Evolutionary conservation across 352 stramenopile species (phyloP), one percentile per base, ranked within the genome.

Genomic region (Nothophytophthora sp.): DNA sequence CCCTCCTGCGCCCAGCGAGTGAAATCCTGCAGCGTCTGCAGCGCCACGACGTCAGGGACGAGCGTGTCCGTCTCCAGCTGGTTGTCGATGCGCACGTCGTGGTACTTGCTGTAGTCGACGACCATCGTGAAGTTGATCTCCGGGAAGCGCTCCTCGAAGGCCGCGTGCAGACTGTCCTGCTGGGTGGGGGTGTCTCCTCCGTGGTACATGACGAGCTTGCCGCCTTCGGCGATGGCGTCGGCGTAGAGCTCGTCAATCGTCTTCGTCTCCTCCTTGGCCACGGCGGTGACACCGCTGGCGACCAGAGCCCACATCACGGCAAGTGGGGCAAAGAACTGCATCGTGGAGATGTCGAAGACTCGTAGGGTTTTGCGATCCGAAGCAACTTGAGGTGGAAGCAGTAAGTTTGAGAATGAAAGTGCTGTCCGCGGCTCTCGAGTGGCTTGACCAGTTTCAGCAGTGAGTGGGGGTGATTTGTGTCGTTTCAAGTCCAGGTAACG

Each of bases 31-130:
- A 80, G 62, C 9, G 73, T 85, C 44, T 81, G 70, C 19, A 85
- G 38, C 9, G 70, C 61, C 15, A 72, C 42, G 12, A 78, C 56
- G 39, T 77, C 70, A 2, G 66, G 64, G 12, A 79, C 72, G 6
- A 82, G 46, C 8, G 43, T 51, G 41, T 71, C 52, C 18, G 55
- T 75, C 50, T 80, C 74, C 49, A 85, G 40, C 34, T 81, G 60
- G 51, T 90, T 78, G 64, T 92, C 67, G 19, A 82, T 68, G 10
- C 73, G 81, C 19, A 72, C 81, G 30, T 80, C 53, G 54, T 83
- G 64, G 55, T 69, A 78, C 49, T 81, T 81, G 60, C 50, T 70
- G 66, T 86, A 78, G 61, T 81, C 75, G n/a, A 80, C 55, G n/a
- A 81, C 34, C 4, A 84, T 19, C 6, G 72, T 80, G 63, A 86